Conservation (phyloP, 345 rosid species). For the Schrenkiella parvula region DNA sequence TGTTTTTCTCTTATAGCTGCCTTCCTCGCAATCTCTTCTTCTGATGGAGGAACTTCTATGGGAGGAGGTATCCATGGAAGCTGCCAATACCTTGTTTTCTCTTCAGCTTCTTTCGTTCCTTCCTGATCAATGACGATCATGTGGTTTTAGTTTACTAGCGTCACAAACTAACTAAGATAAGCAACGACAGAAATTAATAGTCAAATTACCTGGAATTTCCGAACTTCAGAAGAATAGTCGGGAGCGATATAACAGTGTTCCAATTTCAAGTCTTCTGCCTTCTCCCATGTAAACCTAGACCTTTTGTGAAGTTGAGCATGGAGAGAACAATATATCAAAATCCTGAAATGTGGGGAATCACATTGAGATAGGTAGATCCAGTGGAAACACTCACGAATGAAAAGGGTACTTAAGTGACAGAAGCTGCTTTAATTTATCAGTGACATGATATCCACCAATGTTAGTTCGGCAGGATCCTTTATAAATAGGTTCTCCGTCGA, state of each 20-base stretch:
- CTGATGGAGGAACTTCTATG: slow-evolving; percentile 86
- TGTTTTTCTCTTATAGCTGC: slow-evolving; percentile 92
- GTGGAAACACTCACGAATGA: slow-evolving; percentile 56
- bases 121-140: slow-evolving; percentile 49
- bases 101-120: slow-evolving; percentile 84
- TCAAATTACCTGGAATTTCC: slow-evolving; percentile 60
- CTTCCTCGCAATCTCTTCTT: slow-evolving; percentile 94
- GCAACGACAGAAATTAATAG: not conserved
- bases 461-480: slow-evolving; percentile 82
- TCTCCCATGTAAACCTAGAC: slow-evolving; percentile 85
- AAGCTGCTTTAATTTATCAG: slow-evolving; percentile 88
- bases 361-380: slow-evolving; percentile 7
- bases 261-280: slow-evolving; percentile 94
- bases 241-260: slow-evolving; percentile 86
- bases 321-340: slow-evolving; percentile 7
- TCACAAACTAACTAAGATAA: not conserved
- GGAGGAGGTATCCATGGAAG: slow-evolving; percentile 94
- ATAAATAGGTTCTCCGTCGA: slow-evolving; percentile 78
- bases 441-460: slow-evolving; percentile 87
- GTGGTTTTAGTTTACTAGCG: not conserved
- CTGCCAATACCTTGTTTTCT: slow-evolving; percentile 87
- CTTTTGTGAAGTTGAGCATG: slow-evolving; percentile 32
- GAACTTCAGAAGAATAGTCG: slow-evolving; percentile 71
- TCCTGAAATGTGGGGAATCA: not conserved
- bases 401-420: slow-evolving; percentile 92